Evolutionary conservation across 2,329 filamentous ascomycete species (phyloP).

Genomic region (Thielaviopsis musarum): DNA sequence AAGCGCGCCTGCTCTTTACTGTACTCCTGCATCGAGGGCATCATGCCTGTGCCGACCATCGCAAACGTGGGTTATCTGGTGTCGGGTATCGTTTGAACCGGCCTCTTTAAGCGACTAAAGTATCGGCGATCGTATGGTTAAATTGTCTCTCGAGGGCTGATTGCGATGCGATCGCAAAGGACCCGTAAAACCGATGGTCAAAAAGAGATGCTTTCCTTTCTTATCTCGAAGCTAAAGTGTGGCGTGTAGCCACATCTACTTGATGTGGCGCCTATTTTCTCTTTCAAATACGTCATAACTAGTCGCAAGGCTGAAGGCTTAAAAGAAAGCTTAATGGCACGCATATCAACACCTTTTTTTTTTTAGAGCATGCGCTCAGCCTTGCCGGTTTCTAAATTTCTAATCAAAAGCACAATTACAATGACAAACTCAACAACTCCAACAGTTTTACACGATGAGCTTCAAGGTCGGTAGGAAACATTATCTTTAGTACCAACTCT

Average conservation of each 20-base stretch:
- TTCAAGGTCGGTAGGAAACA: not conserved
- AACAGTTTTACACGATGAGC: not conserved
- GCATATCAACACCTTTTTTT: not conserved
- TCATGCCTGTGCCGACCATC: slow-evolving; percentile 15
- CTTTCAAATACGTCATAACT: not conserved
- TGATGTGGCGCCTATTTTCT: not conserved
- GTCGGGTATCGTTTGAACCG: too few species aligned
- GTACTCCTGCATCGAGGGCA: slow-evolving; percentile 28
- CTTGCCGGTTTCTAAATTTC: not conserved
- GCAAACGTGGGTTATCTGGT: not conserved
- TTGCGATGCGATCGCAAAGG: not conserved
- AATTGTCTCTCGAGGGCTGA: not conserved
- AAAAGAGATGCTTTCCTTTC: not conserved
- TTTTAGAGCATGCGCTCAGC: not conserved
- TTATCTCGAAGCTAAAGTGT: not conserved
- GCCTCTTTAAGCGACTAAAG: too few species aligned
- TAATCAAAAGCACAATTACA: not conserved
- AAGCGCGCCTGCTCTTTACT: slow-evolving; percentile 32
- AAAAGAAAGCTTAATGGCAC: not conserved
- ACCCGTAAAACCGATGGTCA: not conserved
- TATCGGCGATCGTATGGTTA: not conserved
- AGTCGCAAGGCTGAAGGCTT: not conserved
- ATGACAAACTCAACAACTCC: not conserved
- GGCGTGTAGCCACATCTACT: not conserved
- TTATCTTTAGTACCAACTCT: not conserved